phyloP scores from a whole-genome alignment of 2,329 filamentous ascomycete species.

The Calcarisporium arbuscula region DNA sequence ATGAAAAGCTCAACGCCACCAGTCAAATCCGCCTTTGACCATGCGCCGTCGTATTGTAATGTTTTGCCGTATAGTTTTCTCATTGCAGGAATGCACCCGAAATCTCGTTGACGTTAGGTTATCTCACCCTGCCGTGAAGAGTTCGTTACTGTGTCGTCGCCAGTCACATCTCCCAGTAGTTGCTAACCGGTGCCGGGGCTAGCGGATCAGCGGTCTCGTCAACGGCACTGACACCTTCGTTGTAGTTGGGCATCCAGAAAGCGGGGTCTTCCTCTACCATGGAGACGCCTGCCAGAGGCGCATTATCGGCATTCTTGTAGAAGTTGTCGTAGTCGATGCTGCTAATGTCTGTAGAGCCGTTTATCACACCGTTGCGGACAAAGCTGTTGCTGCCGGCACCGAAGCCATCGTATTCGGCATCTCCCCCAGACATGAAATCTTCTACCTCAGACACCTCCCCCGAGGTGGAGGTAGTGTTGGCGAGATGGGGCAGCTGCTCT shows the following conservation, averaged over 20 bases:
- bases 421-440: slow-evolving; percentile 45
- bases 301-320: slow-evolving; percentile 39
- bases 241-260: slow-evolving; percentile 44
- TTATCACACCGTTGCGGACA: slow-evolving; percentile 40
- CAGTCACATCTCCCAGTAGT: slow-evolving; percentile 29
- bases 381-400: slow-evolving; percentile 39
- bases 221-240: slow-evolving; percentile 27
- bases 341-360: slow-evolving; percentile 37
- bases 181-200: slow-evolving; percentile 22
- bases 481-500: slow-evolving; percentile 49
- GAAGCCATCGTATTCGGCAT: slow-evolving; percentile 42
- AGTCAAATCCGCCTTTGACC: too few relatives aligned
- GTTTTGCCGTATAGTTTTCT: too few relatives aligned
- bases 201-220: slow-evolving; percentile 30
- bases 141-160: slow-evolving; percentile 9
- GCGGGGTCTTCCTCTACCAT: slow-evolving; percentile 46
- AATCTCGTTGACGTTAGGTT: too few relatives aligned
- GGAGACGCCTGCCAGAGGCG: slow-evolving; percentile 34
- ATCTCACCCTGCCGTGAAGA: too few relatives aligned
- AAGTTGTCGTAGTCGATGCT: slow-evolving; percentile 51
- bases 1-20: too few relatives aligned
- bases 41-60: too few relatives aligned
- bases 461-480: slow-evolving; percentile 54
- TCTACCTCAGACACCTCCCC: slow-evolving; percentile 64
- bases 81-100: too few relatives aligned